These are phyloP conservation scores for Drechslerella dactyloides DNA, from an alignment of 2,329 filamentous ascomycete genomes.

Conservation along the genomic window DNA sequence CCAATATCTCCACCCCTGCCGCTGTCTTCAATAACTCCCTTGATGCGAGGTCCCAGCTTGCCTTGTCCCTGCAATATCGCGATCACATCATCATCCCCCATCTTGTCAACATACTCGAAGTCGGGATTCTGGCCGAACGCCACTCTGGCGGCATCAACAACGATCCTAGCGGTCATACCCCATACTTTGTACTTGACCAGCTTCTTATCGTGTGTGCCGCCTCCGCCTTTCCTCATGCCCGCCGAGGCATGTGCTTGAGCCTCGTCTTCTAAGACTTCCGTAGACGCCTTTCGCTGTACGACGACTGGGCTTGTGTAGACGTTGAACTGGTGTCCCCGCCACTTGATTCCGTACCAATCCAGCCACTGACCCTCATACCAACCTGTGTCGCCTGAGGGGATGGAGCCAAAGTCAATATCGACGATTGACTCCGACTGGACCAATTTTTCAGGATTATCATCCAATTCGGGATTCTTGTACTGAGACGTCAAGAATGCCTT, in stretches of 20 bases:
- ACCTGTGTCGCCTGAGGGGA: constrained; percentile 60
- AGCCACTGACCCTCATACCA: constrained; percentile 91
- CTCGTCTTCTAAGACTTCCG: constrained; percentile 40
- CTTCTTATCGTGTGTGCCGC: constrained; percentile 42
- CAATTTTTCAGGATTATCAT: constrained; percentile 54
- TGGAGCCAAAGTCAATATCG: constrained; percentile 56
- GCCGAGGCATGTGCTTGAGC: constrained; percentile 53
- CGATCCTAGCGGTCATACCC: constrained; percentile 90
- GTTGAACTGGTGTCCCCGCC: constrained; percentile 60
- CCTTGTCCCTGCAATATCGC: constrained; percentile 65
- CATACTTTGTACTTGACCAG: constrained; percentile 76
- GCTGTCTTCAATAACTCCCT: constrained; percentile 32
- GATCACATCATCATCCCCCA: constrained; percentile 73
- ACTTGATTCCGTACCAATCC: constrained; percentile 76
- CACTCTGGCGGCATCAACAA: constrained; percentile 84
- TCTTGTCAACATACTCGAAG: constrained; percentile 74
- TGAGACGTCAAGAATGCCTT: constrained; percentile 74
- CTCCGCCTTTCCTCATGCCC: constrained; percentile 60
- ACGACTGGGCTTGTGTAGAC: constrained; percentile 46
- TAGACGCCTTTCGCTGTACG: constrained; percentile 33
- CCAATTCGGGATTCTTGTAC: constrained; percentile 63
- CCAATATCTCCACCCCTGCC: constrained; percentile 24
- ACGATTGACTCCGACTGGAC: constrained; percentile 54
- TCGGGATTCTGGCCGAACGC: constrained; percentile 83
- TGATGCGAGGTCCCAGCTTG: constrained; percentile 61